A percentile compares a stretch with the other conserved stretches of the same genome.
These are phyloP conservation scores for Phytophthora pini DNA, from an alignment of 352 stramenopile species.

Conservation along the genomic window DNA sequence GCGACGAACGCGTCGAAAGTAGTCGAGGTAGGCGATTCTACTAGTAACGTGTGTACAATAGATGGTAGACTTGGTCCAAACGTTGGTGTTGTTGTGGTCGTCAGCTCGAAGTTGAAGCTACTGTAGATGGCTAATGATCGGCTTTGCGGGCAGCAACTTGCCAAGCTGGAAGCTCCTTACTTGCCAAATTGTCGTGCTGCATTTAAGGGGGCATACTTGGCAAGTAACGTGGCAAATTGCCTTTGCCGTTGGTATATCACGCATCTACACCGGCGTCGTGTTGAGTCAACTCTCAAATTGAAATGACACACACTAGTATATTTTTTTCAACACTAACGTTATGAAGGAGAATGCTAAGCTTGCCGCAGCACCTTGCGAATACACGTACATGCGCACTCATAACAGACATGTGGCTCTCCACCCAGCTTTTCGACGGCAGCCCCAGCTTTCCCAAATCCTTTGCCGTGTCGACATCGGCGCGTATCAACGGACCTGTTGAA, in stretches of 20 bases:
- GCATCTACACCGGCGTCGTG: no score
- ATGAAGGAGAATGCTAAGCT: no score
- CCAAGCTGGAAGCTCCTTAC: background rate
- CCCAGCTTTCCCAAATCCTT: slow-evolving; percentile 18
- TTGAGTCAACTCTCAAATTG: background rate
- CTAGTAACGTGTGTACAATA: slow-evolving; percentile 15
- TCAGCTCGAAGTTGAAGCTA: slow-evolving; percentile 17
- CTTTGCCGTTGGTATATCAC: no score
- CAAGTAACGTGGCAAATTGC: no score
- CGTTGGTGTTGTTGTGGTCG: background rate
- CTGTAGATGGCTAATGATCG: slow-evolving; percentile 13
- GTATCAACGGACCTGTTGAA: slow-evolving; percentile 28
- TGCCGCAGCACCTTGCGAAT: background rate
- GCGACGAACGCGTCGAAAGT: slow-evolving; percentile 27
- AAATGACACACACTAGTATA: no score
- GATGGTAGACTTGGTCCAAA: background rate
- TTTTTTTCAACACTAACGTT: no score
- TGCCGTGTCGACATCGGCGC: slow-evolving; percentile 6
- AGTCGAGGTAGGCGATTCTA: slow-evolving; percentile 23
- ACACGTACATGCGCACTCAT: background rate
- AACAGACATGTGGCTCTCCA: no score
- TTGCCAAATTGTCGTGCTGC: no score
- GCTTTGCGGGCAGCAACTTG: background rate
- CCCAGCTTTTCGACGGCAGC: background rate
- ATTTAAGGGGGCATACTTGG: no score